Percentiles rank a stretch among this genome's conserved stretches.
Conservation (phyloP, 116 monocot genomes). For the Trichopus zeylanicus region DNA sequence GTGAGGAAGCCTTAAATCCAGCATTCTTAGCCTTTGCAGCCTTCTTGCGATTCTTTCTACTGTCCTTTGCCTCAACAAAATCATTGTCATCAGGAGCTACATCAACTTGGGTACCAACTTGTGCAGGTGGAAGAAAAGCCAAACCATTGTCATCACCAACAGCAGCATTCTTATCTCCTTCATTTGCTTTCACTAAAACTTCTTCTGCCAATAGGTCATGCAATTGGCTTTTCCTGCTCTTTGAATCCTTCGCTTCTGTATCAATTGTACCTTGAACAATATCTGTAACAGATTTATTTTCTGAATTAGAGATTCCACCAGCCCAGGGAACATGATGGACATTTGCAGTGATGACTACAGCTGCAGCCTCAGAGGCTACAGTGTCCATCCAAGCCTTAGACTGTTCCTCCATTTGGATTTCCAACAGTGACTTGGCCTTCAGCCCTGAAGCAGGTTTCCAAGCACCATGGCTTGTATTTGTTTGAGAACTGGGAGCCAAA, state of each 20-base stretch:
- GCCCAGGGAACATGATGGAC: slow-evolving; percentile 25
- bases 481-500: slow-evolving; percentile 7
- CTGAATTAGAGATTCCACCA: slow-evolving; percentile 31
- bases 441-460: slow-evolving; percentile 79
- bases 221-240: slow-evolving; percentile 53
- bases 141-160: slow-evolving; percentile 13
- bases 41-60: slow-evolving; percentile 72
- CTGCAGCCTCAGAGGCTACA: slow-evolving; percentile 16
- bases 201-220: slow-evolving; percentile 86
- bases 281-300: slow-evolving; percentile 29
- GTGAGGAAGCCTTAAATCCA: slow-evolving; percentile 39
- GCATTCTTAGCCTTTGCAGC: slow-evolving; percentile 61
- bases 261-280: slow-evolving; percentile 5
- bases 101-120: slow-evolving; percentile 14
- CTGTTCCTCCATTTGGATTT: slow-evolving; percentile 92
- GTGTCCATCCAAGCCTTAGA: slow-evolving; percentile 30
- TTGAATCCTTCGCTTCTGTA: slow-evolving; percentile 12
- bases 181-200: slow-evolving; percentile 50
- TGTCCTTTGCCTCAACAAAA: slow-evolving; percentile 91
- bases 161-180: slow-evolving; percentile 18
- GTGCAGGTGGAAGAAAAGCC: slow-evolving; percentile 13
- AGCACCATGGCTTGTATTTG: slow-evolving; percentile 25
- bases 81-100: slow-evolving; percentile 37
- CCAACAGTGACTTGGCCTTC: slow-evolving; percentile 75
- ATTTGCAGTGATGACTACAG: slow-evolving; percentile 4